Base-by-base conservation (phyloP, 228 moss, liverwort and hornwort species). In the Sphagnum fallax region DNA sequence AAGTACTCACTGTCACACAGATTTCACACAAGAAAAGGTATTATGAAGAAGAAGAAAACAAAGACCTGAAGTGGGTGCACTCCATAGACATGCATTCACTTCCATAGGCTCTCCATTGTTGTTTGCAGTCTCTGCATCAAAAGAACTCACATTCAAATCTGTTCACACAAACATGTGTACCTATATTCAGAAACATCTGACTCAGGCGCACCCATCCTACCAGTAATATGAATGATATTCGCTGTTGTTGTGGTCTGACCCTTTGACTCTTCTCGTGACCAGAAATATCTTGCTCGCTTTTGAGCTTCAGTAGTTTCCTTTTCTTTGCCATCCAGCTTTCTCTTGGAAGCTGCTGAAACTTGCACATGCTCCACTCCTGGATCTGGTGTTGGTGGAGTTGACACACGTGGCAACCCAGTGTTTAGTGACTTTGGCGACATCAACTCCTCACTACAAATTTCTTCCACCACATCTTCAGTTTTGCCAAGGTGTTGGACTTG, bases 211-310 rank as follows among this genome's bases (percentile, higher is more conserved):
- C 2, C 32, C 32, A 65, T 12, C 66, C 52, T 52, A 66, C 51
- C 66, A 50, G 14, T 50, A 66, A 11, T 66, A 14, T 66, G 6
- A 12, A 52, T 6, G n/a, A 48, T 50, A 15, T 10, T 61, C 13
- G 10, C 14, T 61, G 12, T 62, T 10, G 70, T 62, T 52, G 62
- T 69, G 49, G n/a, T 48, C 11, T 58, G 6, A 6, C 9, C 49
- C 1, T 60, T 47, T 49, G 59, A 13, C 11, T 69, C 60, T n/a
- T 87, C 83, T 76, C 78, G 78, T 10, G 87, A 87, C 87, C 87
- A 87, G 60, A 16, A 74, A 71, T 74, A 76, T 68, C 63, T 83
- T 10, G 80, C 67, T 50, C 10, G 7, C 49, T 74, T 87, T 48
- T 67, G 53, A 16, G 67, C 65, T 10, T 16, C 53, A 47, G 64